Evolutionary conservation across 176 grass and related monocot species (phyloP).

Genomic region (Leersia perrieri): DNA sequence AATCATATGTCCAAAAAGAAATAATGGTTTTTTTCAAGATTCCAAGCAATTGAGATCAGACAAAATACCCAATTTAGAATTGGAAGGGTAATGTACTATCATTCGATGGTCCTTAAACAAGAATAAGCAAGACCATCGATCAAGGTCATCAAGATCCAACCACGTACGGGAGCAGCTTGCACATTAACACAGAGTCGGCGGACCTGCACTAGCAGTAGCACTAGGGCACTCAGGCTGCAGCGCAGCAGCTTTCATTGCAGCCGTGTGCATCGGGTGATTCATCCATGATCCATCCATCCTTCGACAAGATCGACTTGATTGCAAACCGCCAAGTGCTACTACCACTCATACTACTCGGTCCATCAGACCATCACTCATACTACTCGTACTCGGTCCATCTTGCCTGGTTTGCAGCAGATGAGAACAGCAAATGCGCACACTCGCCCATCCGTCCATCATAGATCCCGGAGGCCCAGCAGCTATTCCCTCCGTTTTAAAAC

Average conservation of each 20-base stretch:
- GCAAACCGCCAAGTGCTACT: background rate
- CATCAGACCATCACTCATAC: background rate
- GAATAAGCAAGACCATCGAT: background rate
- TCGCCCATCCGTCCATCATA: background rate
- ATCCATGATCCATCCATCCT: background rate
- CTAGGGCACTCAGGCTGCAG: background rate
- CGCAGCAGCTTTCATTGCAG: constrained; percentile 39
- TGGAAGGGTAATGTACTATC: background rate
- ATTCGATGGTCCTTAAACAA: background rate
- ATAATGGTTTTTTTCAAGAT: background rate
- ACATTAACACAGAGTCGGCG: background rate
- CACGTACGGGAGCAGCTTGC: background rate
- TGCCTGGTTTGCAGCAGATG: background rate
- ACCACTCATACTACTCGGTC: background rate
- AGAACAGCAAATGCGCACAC: background rate
- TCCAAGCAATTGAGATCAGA: background rate
- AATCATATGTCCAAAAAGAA: too few species aligned
- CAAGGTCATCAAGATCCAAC: background rate
- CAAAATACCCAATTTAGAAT: background rate
- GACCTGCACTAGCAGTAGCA: too few species aligned
- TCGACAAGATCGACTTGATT: constrained; percentile 23
- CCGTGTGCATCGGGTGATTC: constrained; percentile 13
- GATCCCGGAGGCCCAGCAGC: too few species aligned
- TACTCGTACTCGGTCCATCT: background rate
- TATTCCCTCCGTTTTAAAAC: too few species aligned